Conservation (phyloP, 148 eudicot species). For the Vaccinium corymbosum region DNA sequence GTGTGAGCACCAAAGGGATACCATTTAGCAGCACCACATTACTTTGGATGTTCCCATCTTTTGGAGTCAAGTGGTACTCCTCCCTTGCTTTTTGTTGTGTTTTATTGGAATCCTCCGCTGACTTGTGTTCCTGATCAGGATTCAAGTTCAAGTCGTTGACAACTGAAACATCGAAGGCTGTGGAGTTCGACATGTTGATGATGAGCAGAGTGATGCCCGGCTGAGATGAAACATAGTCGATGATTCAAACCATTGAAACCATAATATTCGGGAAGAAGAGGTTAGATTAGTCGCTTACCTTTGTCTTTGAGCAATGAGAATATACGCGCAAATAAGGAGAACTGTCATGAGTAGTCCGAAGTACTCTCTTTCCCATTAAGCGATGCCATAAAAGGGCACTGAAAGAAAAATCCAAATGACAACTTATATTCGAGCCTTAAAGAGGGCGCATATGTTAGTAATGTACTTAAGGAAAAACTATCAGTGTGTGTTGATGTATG, state of each 20-base stretch:
- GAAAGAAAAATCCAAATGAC: background rate
- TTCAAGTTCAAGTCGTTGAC: conserved; percentile 27
- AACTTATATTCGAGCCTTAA: background rate
- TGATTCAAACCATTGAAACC: background rate
- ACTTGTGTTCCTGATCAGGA: conserved; percentile 8
- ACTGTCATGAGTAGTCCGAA: conserved; percentile 22
- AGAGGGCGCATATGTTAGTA: too few relatives aligned
- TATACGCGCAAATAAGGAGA: conserved; percentile 39
- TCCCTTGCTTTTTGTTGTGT: conserved; percentile 26
- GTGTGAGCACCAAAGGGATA: conserved; percentile 34
- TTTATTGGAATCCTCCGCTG: background rate
- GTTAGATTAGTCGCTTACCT: conserved; percentile 24
- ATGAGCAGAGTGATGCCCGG: conserved; percentile 37
- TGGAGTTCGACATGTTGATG: conserved; percentile 57
- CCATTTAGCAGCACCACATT: conserved; percentile 48
- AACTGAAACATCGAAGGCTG: conserved; percentile 33
- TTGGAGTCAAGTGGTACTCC: conserved; percentile 64
- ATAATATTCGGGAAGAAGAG: background rate
- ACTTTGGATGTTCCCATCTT: conserved; percentile 46
- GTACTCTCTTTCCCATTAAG: conserved; percentile 46
- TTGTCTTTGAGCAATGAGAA: conserved; percentile 42
- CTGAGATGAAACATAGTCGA: conserved; percentile 18
- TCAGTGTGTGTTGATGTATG: background rate
- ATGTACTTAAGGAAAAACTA: background rate
- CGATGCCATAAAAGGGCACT: conserved; percentile 61